Conservation (phyloP, 371 early-diverging fungal species). For the Haplosporangium sp. region DNA sequence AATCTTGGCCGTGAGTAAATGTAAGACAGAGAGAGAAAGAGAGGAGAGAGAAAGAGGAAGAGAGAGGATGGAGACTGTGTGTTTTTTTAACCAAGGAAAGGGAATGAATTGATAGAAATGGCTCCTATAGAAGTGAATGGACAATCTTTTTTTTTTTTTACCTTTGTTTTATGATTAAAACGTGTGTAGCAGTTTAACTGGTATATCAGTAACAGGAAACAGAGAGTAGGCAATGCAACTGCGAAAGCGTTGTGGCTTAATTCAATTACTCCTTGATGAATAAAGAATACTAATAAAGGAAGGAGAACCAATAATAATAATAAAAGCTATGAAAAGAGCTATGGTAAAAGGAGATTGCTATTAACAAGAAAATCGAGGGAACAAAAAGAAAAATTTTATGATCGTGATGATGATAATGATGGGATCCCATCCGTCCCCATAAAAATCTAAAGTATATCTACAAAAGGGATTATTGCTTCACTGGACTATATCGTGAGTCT, state of each 20-base stretch:
- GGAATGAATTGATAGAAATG: neutral
- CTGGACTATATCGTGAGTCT: neutral
- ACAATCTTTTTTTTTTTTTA: neutral
- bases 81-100: neutral
- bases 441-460: no score
- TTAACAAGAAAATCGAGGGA: no score
- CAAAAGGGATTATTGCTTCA: neutral
- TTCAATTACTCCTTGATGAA: neutral
- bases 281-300: neutral
- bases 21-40: neutral
- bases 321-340: no score
- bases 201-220: conserved; percentile 12
- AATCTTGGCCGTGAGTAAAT: no score
- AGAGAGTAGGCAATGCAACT: neutral
- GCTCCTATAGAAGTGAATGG: no score
- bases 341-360: no score
- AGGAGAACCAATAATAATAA: neutral
- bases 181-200: conserved; percentile 1
- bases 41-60: neutral
- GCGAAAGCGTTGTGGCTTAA: no score
- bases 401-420: neutral
- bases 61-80: neutral
- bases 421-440: neutral
- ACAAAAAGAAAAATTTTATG: no score
- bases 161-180: neutral